Conservation (phyloP, 345 rosid genomes). For the Limnanthes douglasii region DNA sequence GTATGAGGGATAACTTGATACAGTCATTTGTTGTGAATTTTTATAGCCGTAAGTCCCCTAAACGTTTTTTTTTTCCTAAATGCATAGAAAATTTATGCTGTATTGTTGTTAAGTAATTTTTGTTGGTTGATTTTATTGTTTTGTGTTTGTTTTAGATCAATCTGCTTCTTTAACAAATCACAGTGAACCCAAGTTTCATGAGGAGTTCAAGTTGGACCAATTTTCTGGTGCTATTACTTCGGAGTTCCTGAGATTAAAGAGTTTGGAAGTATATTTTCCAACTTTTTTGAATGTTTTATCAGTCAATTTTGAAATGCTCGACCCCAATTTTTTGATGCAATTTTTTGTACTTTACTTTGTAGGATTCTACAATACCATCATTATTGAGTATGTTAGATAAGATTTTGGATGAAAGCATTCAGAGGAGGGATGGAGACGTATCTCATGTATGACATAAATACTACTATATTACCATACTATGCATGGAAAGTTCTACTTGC, state of each 20-base stretch:
- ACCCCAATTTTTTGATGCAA: conserved; percentile 7
- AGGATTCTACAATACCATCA: conserved; percentile 60
- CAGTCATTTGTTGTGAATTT: no score
- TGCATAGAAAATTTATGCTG: background rate
- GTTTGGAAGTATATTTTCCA: conserved; percentile 35
- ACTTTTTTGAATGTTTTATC: conserved; percentile 2
- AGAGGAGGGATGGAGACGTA: conserved; percentile 49
- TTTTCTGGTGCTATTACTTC: conserved; percentile 36
- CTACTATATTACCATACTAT: conserved; percentile 5
- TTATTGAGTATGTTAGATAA: conserved; percentile 44
- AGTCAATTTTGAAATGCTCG: conserved; percentile 8
- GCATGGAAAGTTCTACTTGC: no score
- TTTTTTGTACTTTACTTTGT: conserved; percentile 15
- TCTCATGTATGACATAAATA: conserved; percentile 43
- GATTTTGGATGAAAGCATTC: conserved; percentile 58
- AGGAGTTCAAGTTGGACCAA: conserved; percentile 28
- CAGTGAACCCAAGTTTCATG: conserved; percentile 18
- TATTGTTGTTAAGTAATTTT: conserved; percentile 2
- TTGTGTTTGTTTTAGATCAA: conserved; percentile 6
- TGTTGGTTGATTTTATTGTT: background rate
- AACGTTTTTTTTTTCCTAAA: background rate
- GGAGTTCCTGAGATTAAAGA: conserved; percentile 49
- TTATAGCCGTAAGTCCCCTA: no score
- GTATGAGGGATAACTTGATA: no score
- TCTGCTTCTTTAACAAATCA: conserved; percentile 7